Base-by-base conservation (phyloP, 2,329 filamentous ascomycete genomes). In the Parastagonospora nodorum region DNA sequence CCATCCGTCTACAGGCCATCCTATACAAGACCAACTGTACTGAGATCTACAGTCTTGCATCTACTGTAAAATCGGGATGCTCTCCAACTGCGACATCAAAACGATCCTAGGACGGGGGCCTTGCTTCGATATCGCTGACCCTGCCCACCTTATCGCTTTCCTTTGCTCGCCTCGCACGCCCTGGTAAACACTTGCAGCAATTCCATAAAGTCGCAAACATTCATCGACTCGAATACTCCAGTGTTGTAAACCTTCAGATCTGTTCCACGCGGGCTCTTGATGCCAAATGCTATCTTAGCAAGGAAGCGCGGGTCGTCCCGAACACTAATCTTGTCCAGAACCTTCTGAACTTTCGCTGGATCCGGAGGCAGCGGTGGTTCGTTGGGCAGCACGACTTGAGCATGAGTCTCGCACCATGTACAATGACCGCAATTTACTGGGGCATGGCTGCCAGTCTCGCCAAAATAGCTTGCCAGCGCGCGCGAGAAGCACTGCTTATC, bases 271-370 rank as follows among this genome's bases (percentile, higher is more conserved):
- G 84, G 85, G 57, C 82, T 87, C 38, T 74, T 75, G 61, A 87
- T 86, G 0, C 85, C 85, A 63, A 86, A 87, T 0, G 84, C 84
- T 4, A 87, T 71, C 15, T 81, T 76, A 0, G 85, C 82, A 27
- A 87, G 70, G 55, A 85, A 82, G 10, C 84, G 69, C 2, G 84
- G 76, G 61, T 88, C 84, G 40, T 87, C 81, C 2, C 82, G 74
- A 1, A 79, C 76, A 0, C 69, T 58, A 10, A 80, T 78, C 0
- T 66, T 73, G 0, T 66, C 53, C 1, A 87, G 67, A 0, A 87
- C 69, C 1, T 60, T 65, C 6, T 66, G 49, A 40, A 86, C 79
- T 0, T 72, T 72, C 0, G 50, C 50, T 0, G 58, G 48, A 48
- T 84, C 71, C 3, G 82, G 72, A 0, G 62, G 55, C 12, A 75